These are phyloP conservation scores for Castanopsis chinensis DNA, from an alignment of 306 rosid species.

Conservation along the genomic window DNA sequence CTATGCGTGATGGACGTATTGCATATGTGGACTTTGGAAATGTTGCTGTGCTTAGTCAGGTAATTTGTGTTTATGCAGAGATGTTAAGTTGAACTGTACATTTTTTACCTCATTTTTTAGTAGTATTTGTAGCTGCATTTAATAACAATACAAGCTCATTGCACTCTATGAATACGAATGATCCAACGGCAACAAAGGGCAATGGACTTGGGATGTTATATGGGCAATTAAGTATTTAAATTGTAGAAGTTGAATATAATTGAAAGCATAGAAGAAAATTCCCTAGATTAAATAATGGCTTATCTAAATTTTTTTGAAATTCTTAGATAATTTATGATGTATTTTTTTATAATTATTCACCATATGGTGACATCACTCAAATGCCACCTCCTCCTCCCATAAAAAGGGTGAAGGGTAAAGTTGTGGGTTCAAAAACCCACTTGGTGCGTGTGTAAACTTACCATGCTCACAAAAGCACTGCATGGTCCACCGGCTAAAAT, in stretches of 20 bases:
- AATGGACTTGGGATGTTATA: too few relatives aligned
- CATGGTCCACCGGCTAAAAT: neutral
- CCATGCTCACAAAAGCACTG: neutral
- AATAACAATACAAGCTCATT: neutral
- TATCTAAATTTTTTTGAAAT: too few relatives aligned
- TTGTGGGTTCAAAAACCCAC: too few relatives aligned
- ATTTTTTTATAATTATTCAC: neutral
- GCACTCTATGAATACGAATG: neutral
- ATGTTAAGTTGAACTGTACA: neutral
- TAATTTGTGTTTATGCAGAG: constrained; percentile 27
- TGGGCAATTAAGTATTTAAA: too few relatives aligned
- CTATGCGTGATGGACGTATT: constrained; percentile 98
- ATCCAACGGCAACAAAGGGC: neutral
- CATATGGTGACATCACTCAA: neutral
- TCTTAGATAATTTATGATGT: neutral
- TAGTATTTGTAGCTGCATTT: neutral
- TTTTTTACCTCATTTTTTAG: neutral
- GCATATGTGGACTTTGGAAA: constrained; percentile 98
- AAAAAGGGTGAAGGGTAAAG: too few relatives aligned
- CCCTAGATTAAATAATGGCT: too few relatives aligned
- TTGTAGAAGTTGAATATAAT: too few relatives aligned
- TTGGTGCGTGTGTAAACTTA: too few relatives aligned
- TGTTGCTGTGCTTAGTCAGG: constrained; percentile 99
- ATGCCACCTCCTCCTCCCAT: too few relatives aligned
- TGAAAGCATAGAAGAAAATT: too few relatives aligned